Evolutionary conservation across 2,329 filamentous ascomycete genomes (phyloP).

Genomic region (Stagonosporopsis cucurbitacearum): DNA sequence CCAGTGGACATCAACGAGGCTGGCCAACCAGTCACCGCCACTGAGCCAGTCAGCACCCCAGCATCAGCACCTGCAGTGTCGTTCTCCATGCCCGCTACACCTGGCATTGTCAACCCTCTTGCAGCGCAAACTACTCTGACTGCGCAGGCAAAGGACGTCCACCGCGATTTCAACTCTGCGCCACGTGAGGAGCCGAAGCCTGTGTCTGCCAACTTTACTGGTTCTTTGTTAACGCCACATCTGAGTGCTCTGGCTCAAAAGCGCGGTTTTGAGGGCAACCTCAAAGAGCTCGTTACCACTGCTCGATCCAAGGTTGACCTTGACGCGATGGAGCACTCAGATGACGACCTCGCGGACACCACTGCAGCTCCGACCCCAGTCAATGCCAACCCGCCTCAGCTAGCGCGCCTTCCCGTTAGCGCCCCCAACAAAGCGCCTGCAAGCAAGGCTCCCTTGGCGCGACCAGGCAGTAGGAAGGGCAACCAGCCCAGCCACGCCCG

Average conservation of each 20-base stretch:
- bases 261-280: conserved; percentile 51
- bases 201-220: conserved; percentile 38
- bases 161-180: conserved; percentile 36
- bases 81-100: conserved; percentile 36
- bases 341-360: conserved; percentile 44
- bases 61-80: conserved; percentile 39
- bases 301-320: conserved; percentile 47
- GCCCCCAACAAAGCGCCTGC: conserved; percentile 31
- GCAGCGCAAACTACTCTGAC: conserved; percentile 35
- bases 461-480: conserved; percentile 45
- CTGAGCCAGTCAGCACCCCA: conserved; percentile 38
- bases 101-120: conserved; percentile 47
- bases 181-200: conserved; percentile 26
- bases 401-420: conserved; percentile 42
- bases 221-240: conserved; percentile 51
- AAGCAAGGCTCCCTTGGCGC: conserved; percentile 39
- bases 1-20: conserved; percentile 73
- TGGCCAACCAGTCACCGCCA: conserved; percentile 42
- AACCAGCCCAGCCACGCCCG: conserved; percentile 37
- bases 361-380: conserved; percentile 39
- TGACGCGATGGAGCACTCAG: conserved; percentile 43
- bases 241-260: conserved; percentile 51
- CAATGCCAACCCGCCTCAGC: conserved; percentile 35
- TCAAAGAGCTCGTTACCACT: conserved; percentile 47
- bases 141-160: conserved; percentile 39